Evolutionary conservation across 148 eudicot species (phyloP).

Genomic region (Mesembryanthemum crystallinum): DNA sequence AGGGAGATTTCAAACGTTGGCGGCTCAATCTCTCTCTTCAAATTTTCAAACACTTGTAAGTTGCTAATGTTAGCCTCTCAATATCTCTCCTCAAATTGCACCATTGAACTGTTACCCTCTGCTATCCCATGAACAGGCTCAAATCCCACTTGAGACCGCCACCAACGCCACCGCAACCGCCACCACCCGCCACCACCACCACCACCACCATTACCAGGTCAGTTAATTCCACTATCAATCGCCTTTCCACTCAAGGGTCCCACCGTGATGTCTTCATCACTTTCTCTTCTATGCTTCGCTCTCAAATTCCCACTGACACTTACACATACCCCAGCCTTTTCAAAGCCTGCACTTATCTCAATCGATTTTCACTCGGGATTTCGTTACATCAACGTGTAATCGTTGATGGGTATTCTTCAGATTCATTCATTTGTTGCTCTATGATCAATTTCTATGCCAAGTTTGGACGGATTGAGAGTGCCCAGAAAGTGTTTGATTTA

Average conservation of each 20-base stretch:
- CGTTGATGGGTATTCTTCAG: constrained; percentile 56
- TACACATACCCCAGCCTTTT: constrained; percentile 69
- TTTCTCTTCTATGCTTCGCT: constrained; percentile 55
- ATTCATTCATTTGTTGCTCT: constrained; percentile 65
- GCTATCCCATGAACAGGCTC: constrained; percentile 31
- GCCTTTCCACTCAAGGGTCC: constrained; percentile 44
- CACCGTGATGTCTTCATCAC: constrained; percentile 54
- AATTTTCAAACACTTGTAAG: too few relatives aligned
- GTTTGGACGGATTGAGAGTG: constrained; percentile 37
- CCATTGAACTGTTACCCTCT: background rate
- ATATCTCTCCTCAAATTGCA: background rate
- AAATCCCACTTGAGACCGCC: constrained; percentile 25
- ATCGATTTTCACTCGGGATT: constrained; percentile 48
- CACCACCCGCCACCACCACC: constrained; percentile 23
- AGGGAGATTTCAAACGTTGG: constrained; percentile 5
- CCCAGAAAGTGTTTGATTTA: constrained; percentile 66
- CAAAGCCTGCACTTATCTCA: constrained; percentile 67
- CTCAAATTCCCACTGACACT: constrained; percentile 54
- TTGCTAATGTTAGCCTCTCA: too few relatives aligned
- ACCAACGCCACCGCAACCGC: constrained; percentile 24
- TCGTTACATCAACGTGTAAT: constrained; percentile 54
- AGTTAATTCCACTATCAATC: constrained; percentile 58
- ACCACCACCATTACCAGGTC: constrained; percentile 41
- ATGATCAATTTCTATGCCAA: constrained; percentile 62
- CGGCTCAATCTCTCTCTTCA: too few relatives aligned